Base-by-base conservation (phyloP, 345 rosid species). In the Brassica nigra region DNA sequence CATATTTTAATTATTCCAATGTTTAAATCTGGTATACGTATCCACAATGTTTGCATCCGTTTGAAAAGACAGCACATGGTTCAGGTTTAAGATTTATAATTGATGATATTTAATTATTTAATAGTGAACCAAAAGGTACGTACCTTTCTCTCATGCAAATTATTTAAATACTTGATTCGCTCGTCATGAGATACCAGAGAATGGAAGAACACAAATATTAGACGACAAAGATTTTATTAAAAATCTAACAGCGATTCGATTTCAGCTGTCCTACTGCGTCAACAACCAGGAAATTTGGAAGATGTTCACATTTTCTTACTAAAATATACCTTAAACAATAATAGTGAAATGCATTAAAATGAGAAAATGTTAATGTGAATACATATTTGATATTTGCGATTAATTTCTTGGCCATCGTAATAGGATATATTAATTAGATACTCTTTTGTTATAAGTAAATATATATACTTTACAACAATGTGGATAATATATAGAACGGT, bases 171-270 rank as follows among this genome's bases (percentile, higher is more conserved):
- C 47, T 54, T 71, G 15, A 63, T 34, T 54, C 18, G 1, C 42
- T 78, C 47, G 71, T 71, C 71, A 70, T n/a, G 64, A 71, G 72
- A 78, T 71, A 78, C 81, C 55, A n/a, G 28, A 62, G 58, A 18
- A 58, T 8, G 58, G 42, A 78, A 78, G 76, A 65, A 78, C 72
- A 64, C 76, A 78, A 64, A 57, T 63, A 71, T 78, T 71, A 78
- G 16, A 78, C 76, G 81, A 78, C 81, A 78, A 71, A 65, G 16
- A 71, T 55, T 65, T 78, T 78, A 54, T 63, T 54, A 63, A 52
- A 78, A 58, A 44, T 52, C 29, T 49, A 49, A 49, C 57, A 49
- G 5, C n/a, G 57, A 49, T n/a, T 49, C 57, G 57, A 49, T 49
- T 49, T 49, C 57, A 49, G 57, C 57, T 49, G 18, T 49, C 57